Evolutionary conservation across 306 rosid species (phyloP).

Genomic region (Rubus parviflorus): DNA sequence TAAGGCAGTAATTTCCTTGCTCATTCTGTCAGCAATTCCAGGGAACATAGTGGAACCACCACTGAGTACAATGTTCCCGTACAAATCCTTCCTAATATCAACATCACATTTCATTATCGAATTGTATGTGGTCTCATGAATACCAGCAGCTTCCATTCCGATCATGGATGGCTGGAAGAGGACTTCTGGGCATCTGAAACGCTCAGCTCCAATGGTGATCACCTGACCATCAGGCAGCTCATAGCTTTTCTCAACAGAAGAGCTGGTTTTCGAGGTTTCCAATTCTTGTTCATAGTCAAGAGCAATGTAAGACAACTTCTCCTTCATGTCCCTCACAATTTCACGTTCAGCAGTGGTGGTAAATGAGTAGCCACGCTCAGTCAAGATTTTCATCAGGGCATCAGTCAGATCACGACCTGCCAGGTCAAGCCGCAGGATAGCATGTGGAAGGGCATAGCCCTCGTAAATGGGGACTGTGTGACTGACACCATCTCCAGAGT

Average conservation of each 20-base stretch:
- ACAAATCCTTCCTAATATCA: slow-evolving; percentile 41
- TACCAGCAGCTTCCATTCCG: slow-evolving; percentile 44
- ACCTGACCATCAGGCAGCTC: slow-evolving; percentile 55
- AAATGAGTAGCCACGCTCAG: slow-evolving; percentile 81
- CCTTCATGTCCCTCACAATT: slow-evolving; percentile 71
- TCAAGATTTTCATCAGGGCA: slow-evolving; percentile 77
- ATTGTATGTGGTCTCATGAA: slow-evolving; percentile 39
- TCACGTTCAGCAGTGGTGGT: slow-evolving; percentile 83
- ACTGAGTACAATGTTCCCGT: slow-evolving; percentile 42
- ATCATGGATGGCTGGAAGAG: slow-evolving; percentile 47
- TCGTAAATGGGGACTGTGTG: slow-evolving; percentile 42
- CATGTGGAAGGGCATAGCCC: slow-evolving; percentile 43
- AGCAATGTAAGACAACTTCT: slow-evolving; percentile 61
- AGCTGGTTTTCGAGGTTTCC: slow-evolving; percentile 73
- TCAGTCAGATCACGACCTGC: slow-evolving; percentile 85
- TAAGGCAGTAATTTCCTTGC: slow-evolving; percentile 39
- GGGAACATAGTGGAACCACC: slow-evolving; percentile 46
- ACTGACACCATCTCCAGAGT: slow-evolving; percentile 46
- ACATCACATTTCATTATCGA: slow-evolving; percentile 44
- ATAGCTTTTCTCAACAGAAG: slow-evolving; percentile 77
- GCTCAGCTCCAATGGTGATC: slow-evolving; percentile 41
- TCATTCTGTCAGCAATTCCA: slow-evolving; percentile 43
- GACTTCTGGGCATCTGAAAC: slow-evolving; percentile 40
- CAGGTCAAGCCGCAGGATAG: slow-evolving; percentile 70
- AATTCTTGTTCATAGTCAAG: slow-evolving; percentile 77